Evolutionary conservation across 352 stramenopile species (phyloP), one percentile per base, ranked within the genome.

Genomic region (Globisporangium polare): DNA sequence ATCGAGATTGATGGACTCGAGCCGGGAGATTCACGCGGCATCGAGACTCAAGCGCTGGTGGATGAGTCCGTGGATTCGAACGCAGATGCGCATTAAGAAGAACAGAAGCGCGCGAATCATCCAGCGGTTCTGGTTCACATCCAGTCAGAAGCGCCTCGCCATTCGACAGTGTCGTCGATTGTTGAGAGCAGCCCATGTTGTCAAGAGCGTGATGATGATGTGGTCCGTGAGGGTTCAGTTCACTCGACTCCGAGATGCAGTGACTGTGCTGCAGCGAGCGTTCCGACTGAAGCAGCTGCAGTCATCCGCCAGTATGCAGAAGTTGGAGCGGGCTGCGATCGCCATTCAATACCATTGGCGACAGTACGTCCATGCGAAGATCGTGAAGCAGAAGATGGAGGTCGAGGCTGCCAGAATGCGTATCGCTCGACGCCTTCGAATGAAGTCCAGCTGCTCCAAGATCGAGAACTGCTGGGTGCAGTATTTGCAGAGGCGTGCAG

Each of bases 1-100:
- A 61, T 97, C 92, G 8, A 88, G 96, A 5, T 62, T 99, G 3
- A 94, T 98, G 70, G 91, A 96, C 64, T 98, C 92, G 1, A 98
- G 84, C 67, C 74, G 77, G 33, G 96, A 99, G 70, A 95, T 98
- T 45, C 80, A 95, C 57, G 93, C 95, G 3, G 84, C 88, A 3
- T 87, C 84, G 10, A 60, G 83, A 5, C 79, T 98, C 31, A 97
- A 98, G 70, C 74, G 77, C 5, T 93, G 83, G 83, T 93, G 84
- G 84, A 68, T 71, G 54, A 83, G 72, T 31, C 78, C 81, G 10
- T 58, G 57, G 1, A 77, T 93, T 26, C 84, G 78, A 22, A 62
- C 83, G 33, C 60, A 69, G 50, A 69, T 89, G 73, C 58, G 78
- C 29, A 70, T 73, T 26, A 89, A 90, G 67, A 90, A 83, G 63